These are phyloP conservation scores for Hortiboletus flavorubellus DNA, from an alignment of 768 basidiomycete genomes.

Conservation along the genomic window DNA sequence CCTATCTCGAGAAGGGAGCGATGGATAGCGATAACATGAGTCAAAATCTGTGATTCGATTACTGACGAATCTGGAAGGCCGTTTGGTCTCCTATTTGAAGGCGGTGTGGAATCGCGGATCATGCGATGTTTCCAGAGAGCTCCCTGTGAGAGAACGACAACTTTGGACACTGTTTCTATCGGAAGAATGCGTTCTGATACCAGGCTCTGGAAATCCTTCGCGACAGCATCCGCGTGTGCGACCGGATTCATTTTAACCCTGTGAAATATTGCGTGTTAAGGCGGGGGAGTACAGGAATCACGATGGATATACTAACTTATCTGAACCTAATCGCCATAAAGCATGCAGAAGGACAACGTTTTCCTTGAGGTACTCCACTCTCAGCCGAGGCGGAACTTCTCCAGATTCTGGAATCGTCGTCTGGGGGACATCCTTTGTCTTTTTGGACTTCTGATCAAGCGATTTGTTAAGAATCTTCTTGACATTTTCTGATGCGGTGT, in stretches of 20 bases:
- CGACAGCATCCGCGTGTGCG: slow-evolving; percentile 45
- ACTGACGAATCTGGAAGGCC: slow-evolving; percentile 28
- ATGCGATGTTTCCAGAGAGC: slow-evolving; percentile 84
- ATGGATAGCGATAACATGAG: slow-evolving; percentile 65
- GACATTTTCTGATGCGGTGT: slow-evolving; percentile 84
- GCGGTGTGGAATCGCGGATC: slow-evolving; percentile 48
- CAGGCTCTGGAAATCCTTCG: slow-evolving; percentile 55
- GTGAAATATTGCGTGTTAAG: slow-evolving; percentile 4
- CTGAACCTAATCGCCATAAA: slow-evolving; percentile 53
- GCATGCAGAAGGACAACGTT: slow-evolving; percentile 76
- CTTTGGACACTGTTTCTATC: slow-evolving; percentile 71
- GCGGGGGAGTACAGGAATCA: neutral
- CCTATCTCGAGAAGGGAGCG: slow-evolving; percentile 65
- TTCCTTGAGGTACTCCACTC: slow-evolving; percentile 67
- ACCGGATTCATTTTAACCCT: slow-evolving; percentile 44
- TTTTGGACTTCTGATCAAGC: slow-evolving; percentile 55
- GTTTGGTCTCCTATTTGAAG: slow-evolving; percentile 26
- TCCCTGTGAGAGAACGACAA: slow-evolving; percentile 70
- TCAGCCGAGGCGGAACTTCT: slow-evolving; percentile 44
- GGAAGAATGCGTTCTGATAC: slow-evolving; percentile 69
- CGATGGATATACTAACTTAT: slow-evolving; percentile 47
- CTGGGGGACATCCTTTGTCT: slow-evolving; percentile 38
- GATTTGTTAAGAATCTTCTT: slow-evolving; percentile 65
- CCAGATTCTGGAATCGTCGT: slow-evolving; percentile 29
- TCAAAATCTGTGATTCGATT: slow-evolving; percentile 63